Percentiles rank a stretch among this genome's conserved stretches.
These are phyloP conservation scores for Neofusicoccum sp. DNA, from an alignment of 2,329 filamentous ascomycete genomes.

Conservation along the genomic window DNA sequence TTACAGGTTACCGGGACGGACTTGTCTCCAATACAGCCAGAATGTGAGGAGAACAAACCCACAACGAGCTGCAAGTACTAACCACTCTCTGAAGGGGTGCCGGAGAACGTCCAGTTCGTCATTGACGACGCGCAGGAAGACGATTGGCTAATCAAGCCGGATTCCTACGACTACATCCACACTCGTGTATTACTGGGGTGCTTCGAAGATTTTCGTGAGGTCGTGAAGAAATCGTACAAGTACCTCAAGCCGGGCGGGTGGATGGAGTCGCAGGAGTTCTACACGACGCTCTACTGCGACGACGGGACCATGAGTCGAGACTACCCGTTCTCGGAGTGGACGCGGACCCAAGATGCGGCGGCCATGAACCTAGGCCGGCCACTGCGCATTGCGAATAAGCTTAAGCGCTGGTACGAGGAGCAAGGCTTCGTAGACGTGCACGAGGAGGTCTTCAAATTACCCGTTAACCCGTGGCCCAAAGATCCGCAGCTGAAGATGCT, in stretches of 20 bases:
- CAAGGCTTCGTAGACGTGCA: conserved; percentile 59
- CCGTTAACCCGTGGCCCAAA: conserved; percentile 52
- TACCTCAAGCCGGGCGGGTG: conserved; percentile 58
- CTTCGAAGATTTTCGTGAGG: conserved; percentile 55
- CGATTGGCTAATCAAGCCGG: conserved; percentile 55
- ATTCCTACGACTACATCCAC: conserved; percentile 60
- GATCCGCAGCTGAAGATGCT: conserved; percentile 48
- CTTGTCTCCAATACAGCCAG: conserved; percentile 41
- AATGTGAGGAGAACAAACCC: conserved; percentile 25
- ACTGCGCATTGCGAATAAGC: conserved; percentile 52
- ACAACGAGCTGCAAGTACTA: neutral
- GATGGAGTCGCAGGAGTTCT: conserved; percentile 44
- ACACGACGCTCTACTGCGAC: conserved; percentile 50
- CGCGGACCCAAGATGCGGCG: conserved; percentile 42
- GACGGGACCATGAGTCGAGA: conserved; percentile 52
- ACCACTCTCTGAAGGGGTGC: conserved; percentile 42
- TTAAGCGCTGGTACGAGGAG: conserved; percentile 55
- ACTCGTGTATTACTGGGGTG: conserved; percentile 58
- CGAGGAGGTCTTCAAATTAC: conserved; percentile 53
- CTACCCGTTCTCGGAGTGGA: conserved; percentile 51
- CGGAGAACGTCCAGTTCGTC: conserved; percentile 71
- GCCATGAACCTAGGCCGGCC: conserved; percentile 47
- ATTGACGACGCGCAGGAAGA: conserved; percentile 65
- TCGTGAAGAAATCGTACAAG: conserved; percentile 53
- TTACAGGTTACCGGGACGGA: conserved; percentile 42